Base-by-base conservation (phyloP, 2,329 filamentous ascomycete species). In the Diaporthe vaccinii region DNA sequence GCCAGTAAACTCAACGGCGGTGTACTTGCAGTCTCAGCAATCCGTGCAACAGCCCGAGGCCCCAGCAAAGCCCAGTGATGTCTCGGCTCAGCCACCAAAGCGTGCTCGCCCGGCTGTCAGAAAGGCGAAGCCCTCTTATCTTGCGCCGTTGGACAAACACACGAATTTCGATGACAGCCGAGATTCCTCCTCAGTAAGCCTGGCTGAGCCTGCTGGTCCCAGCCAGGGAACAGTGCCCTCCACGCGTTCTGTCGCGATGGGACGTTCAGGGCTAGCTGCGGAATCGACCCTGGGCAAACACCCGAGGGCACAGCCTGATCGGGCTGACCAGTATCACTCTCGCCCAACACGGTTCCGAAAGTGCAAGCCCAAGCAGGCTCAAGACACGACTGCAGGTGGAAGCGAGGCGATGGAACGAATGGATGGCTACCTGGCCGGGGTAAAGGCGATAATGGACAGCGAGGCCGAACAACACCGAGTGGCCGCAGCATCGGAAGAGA, bases 311-410 rank as follows among this genome's bases (percentile, higher is more conserved):
- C 10, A 31, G 25, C 22, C 57, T 0, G 25, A 65, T 4, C 25
- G n/a, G 2, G 25, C n/a, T 7, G 25, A 34, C 9, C 9, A 31
- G 25, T 2, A 31, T 3, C 3, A 34, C 1, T 15, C 25, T n/a
- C 25, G 17, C 10, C 41, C 61, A 10, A 12, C 17, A 15, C 7
- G 3, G 2, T 4, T 15, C 2, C 61, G 20, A 15, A 49, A 46
- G 41, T 41, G 8, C 2, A 9, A 39, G 10, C 31, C 20, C 6
- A 12, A 31, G 8, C 3, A 3, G 5, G 9, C 17, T 28, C 6
- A 25, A 12, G 1, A 6, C 4, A 0, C 20, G 4, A 2, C 5
- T 12, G 4, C 0, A 36, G 9, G 0, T 6, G 0, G 6, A 59
- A 49, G 20, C 2, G 34, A 36, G 4, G 34, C 17, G 20, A 22